These are phyloP conservation scores for Canavalia gladiata DNA, from an alignment of 306 rosid species.

Conservation along the genomic window DNA sequence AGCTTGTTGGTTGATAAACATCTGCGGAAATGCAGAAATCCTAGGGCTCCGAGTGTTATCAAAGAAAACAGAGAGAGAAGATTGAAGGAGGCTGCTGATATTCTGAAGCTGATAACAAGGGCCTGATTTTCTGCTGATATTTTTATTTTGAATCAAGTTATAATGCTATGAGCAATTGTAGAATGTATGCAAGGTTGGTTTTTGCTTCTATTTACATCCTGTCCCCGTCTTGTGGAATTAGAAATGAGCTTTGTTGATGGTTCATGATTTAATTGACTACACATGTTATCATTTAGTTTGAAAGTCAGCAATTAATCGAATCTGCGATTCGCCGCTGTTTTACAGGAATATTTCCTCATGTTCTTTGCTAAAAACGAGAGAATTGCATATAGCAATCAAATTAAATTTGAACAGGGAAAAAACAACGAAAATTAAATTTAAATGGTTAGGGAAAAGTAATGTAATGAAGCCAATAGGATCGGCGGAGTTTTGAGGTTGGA, in stretches of 20 bases:
- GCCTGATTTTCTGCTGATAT: slow-evolving; percentile 15
- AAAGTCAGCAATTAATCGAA: neutral
- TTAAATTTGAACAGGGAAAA: too few relatives aligned
- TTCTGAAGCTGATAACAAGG: slow-evolving; percentile 61
- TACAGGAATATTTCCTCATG: neutral
- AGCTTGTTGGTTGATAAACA: neutral
- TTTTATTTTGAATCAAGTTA: neutral
- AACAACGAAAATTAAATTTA: too few relatives aligned
- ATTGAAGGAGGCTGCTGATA: slow-evolving; percentile 74
- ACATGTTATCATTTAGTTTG: neutral
- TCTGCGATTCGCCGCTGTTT: neutral
- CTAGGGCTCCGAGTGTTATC: slow-evolving; percentile 49
- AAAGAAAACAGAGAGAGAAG: slow-evolving; percentile 73
- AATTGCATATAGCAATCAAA: too few relatives aligned
- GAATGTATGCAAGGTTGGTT: neutral
- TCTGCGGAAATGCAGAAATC: slow-evolving; percentile 61
- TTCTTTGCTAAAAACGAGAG: neutral
- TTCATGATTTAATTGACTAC: neutral
- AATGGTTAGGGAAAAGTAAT: too few relatives aligned
- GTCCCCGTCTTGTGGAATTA: slow-evolving; percentile 52
- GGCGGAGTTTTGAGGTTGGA: too few relatives aligned
- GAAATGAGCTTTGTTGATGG: slow-evolving; percentile 8
- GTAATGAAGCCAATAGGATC: too few relatives aligned
- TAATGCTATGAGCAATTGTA: neutral
- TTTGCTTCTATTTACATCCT: neutral